Evolutionary conservation across 192 early-diverging fungal species (phyloP).

Genomic region (Coemansia sp.): DNA sequence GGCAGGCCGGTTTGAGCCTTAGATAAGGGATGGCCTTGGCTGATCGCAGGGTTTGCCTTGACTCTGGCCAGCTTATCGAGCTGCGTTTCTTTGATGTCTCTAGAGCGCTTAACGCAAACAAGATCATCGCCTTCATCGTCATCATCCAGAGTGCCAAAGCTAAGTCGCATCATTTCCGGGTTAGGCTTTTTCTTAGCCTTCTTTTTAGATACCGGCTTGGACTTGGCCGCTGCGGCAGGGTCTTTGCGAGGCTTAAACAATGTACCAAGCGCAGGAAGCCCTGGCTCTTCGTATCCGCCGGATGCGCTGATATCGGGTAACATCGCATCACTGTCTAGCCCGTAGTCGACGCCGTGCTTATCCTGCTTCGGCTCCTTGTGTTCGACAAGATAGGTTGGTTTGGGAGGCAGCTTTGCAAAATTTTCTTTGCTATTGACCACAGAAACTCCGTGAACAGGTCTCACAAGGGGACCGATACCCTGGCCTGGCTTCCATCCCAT

Average conservation of each 20-base stretch:
- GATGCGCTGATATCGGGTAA: not conserved
- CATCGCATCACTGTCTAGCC: conserved; percentile 9
- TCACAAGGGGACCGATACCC: conserved; percentile 68
- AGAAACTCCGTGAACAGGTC: not conserved
- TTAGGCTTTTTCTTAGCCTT: conserved; percentile 10
- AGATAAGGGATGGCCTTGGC: not conserved
- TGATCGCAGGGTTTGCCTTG: not conserved
- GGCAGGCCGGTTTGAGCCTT: not conserved
- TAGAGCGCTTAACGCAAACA: not conserved
- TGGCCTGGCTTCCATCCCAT: conserved; percentile 93
- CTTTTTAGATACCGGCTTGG: conserved; percentile 5
- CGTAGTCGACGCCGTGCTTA: conserved; percentile 34
- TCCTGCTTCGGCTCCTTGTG: not conserved
- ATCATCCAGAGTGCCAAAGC: conserved; percentile 28
- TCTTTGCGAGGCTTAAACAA: conserved; percentile 16
- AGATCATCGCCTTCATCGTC: conserved; percentile 16
- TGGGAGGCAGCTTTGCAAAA: conserved; percentile 6
- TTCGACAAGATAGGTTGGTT: not conserved
- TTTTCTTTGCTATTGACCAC: not conserved
- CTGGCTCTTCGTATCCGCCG: not conserved
- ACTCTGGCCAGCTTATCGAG: not conserved
- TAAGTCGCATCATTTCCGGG: conserved; percentile 17
- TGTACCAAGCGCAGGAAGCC: conserved; percentile 18
- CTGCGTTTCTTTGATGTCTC: not conserved
- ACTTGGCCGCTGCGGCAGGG: not conserved